Percentiles rank a stretch among this genome's conserved stretches.
These are phyloP conservation scores for Stephanodiscus triporus DNA, from an alignment of 108 stramenopile genomes.

Conservation along the genomic window DNA sequence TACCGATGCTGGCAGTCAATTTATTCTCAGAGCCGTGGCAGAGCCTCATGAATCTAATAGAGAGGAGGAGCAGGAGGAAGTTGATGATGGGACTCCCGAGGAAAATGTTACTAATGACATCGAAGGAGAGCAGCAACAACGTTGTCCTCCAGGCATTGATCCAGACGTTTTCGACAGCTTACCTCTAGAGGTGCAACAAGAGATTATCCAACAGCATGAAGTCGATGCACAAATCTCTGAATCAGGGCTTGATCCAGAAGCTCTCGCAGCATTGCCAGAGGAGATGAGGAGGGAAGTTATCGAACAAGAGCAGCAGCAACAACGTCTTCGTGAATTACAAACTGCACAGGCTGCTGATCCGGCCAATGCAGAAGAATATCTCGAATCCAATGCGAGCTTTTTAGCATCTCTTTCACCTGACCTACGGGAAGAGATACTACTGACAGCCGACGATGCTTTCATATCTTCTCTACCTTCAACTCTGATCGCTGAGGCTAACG, in stretches of 20 bases:
- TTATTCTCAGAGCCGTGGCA: not conserved
- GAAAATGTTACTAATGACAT: not conserved
- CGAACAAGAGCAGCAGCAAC: constrained; percentile 89
- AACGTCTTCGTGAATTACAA: constrained; percentile 51
- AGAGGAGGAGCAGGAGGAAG: constrained; percentile 12
- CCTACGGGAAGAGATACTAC: constrained; percentile 89
- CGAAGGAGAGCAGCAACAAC: too few species aligned
- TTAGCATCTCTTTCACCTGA: constrained; percentile 90
- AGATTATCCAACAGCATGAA: constrained; percentile 79
- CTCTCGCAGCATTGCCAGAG: constrained; percentile 92
- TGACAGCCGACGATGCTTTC: constrained; percentile 86
- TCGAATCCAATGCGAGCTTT: constrained; percentile 51
- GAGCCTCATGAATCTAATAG: constrained; percentile 6
- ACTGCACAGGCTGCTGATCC: constrained; percentile 85
- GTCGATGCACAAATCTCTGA: constrained; percentile 72
- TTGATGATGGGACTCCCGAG: constrained; percentile 9
- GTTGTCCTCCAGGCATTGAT: constrained; percentile 92
- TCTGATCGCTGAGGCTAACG: constrained; percentile 87
- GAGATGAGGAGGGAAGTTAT: constrained; percentile 94
- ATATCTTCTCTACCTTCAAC: constrained; percentile 82
- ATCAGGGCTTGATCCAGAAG: constrained; percentile 93
- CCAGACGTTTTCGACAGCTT: constrained; percentile 88
- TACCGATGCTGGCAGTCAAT: not conserved
- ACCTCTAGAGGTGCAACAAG: constrained; percentile 92
- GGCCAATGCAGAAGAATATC: constrained; percentile 84